phyloP scores from a whole-genome alignment of 257 asterid species.

The Solanum boliviense region DNA sequence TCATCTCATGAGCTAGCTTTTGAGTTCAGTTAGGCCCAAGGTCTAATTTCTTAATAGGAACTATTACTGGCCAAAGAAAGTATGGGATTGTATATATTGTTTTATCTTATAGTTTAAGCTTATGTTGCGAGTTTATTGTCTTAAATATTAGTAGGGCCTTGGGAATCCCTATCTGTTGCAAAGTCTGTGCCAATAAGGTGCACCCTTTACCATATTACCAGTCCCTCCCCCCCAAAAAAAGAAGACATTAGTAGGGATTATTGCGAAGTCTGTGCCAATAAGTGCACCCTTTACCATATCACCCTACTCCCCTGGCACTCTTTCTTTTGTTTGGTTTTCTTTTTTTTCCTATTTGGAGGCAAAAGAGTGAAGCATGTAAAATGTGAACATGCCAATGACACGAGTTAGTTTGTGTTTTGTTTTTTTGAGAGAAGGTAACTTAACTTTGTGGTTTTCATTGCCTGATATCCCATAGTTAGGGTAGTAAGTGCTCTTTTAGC shows the following conservation, averaged over 20 bases:
- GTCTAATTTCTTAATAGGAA: neutral
- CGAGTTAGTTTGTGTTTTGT: neutral
- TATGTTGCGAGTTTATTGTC: neutral
- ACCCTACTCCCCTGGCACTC: neutral
- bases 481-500: neutral
- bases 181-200: neutral
- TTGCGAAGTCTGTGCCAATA: neutral
- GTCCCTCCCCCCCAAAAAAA: too few relatives aligned
- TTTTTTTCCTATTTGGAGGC: neutral
- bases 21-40: neutral
- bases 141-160: neutral
- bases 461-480: neutral
- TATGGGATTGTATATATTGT: neutral
- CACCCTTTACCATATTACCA: neutral
- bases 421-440: neutral
- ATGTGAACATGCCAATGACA: neutral
- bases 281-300: neutral
- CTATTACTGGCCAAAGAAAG: neutral
- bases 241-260: neutral
- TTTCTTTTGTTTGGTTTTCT: neutral
- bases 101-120: neutral
- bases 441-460: neutral
- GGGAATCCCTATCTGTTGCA: neutral
- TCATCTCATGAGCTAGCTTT: neutral
- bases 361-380: neutral